Evolutionary conservation across 108 stramenopile species (phyloP).

Genomic region (Parmales sp.): DNA sequence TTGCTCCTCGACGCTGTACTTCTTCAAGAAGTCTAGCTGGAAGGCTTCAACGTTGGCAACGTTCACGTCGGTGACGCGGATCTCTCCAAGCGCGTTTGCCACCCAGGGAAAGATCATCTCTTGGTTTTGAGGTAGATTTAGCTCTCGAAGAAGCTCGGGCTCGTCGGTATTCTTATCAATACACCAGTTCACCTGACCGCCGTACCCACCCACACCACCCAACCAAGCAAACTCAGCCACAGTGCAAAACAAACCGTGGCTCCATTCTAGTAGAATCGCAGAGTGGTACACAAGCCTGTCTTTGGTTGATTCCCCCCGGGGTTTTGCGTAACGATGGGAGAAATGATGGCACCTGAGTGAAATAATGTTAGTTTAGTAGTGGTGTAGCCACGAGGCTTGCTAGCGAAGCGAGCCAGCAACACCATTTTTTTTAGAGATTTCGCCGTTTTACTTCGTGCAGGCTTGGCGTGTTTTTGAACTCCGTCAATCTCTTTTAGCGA

Average conservation of each 20-base stretch:
- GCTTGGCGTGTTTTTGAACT: slow-evolving; percentile 43
- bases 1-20: slow-evolving; percentile 32
- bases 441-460: slow-evolving; percentile 12
- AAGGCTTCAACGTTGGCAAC: slow-evolving; percentile 41
- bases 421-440: slow-evolving; percentile 35
- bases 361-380: neutral
- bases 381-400: slow-evolving; percentile 23
- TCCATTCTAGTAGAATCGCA: slow-evolving; percentile 52
- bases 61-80: slow-evolving; percentile 46
- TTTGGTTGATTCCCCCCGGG: slow-evolving; percentile 33
- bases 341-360: slow-evolving; percentile 41
- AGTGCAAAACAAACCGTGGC: slow-evolving; percentile 46
- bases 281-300: slow-evolving; percentile 46
- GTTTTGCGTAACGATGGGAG: slow-evolving; percentile 46
- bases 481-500: slow-evolving; percentile 44
- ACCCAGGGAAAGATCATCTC: slow-evolving; percentile 48
- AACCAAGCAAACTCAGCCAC: slow-evolving; percentile 49
- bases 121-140: slow-evolving; percentile 11
- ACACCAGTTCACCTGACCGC: slow-evolving; percentile 44
- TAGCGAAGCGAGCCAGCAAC: slow-evolving; percentile 22
- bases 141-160: neutral
- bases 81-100: slow-evolving; percentile 33
- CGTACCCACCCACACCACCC: slow-evolving; percentile 59
- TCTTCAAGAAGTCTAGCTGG: slow-evolving; percentile 30
- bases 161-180: neutral